Evolutionary conservation across 2,329 filamentous ascomycete species (phyloP).

Genomic region (Neofusicoccum cordaticola): DNA sequence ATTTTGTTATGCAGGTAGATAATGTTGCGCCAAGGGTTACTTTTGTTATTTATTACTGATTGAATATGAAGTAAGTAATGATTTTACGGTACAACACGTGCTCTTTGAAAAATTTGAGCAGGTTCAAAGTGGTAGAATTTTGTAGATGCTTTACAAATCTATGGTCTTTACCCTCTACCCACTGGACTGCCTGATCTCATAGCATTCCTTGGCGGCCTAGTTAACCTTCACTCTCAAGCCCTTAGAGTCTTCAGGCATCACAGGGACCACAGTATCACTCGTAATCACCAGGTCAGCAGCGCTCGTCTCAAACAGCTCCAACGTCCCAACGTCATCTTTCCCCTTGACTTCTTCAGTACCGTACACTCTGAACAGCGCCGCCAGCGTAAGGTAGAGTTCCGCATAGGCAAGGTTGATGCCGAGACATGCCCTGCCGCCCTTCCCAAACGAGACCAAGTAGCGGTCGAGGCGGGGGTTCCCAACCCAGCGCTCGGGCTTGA

Average conservation of each 20-base stretch:
- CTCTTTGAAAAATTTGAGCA: no score
- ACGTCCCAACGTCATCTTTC: slow-evolving; percentile 41
- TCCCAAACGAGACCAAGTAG: slow-evolving; percentile 30
- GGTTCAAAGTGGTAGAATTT: no score
- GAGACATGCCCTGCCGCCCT: slow-evolving; percentile 31
- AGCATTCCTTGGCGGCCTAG: no score
- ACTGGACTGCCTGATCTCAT: no score
- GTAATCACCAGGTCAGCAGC: not conserved
- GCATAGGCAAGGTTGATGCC: slow-evolving; percentile 27
- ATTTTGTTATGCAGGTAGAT: no score
- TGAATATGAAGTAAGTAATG: no score
- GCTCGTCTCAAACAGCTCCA: not conserved
- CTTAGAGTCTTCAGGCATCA: not conserved
- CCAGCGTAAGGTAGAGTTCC: not conserved
- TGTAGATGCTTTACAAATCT: no score
- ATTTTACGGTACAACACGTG: no score
- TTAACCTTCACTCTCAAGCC: not conserved
- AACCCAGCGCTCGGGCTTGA: slow-evolving; percentile 32
- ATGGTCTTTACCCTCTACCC: no score
- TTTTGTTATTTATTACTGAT: no score
- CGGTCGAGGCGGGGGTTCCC: slow-evolving; percentile 25
- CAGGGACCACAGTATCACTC: not conserved
- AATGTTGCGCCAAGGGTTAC: no score
- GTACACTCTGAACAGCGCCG: not conserved
- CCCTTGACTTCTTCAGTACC: slow-evolving; percentile 47